Evolutionary conservation across 2,329 filamentous ascomycete species (phyloP), one percentile per base, ranked within the genome.

Genomic region (Coniella vitis): DNA sequence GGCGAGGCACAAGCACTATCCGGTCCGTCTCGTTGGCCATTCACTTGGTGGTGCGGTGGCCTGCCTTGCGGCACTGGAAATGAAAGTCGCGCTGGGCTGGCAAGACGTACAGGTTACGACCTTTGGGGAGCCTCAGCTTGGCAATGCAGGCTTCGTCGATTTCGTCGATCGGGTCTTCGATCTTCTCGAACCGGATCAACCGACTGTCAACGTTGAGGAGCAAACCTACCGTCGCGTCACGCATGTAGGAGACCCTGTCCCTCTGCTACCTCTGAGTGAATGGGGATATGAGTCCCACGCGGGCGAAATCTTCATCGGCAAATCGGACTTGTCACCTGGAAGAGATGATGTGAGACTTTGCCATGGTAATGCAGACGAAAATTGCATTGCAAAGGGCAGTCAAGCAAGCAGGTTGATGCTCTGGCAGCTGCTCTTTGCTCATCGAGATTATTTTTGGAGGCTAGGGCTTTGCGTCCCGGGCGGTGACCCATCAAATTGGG

Each of bases 381-480:
- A 67, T 1, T 97, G 91, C 63, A 89, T 87, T 58, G 77, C 82
- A 2, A 80, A 82, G 1, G 8, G 12, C 16, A 29, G 31, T 4
- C 60, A 57, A 45, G 55, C 59, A 62, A 76, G 56, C 60, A 65
- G 78, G 65, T 64, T 90, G 58, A 87, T 85, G 64, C 76, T 94
- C n/a, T 95, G 91, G 89, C 82, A 95, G 67, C 70, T 96, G 7
- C 84, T 97, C 61, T 95, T 94, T 65, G 87, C 90, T 1, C 93
- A 98, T 68, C 74, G 93, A 35, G 93, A 98, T 69, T 98, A 98
- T 66, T 97, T 98, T 67, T 95, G 89, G 87, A 77, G 93, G 49
- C 66, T 98, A 46, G 93, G 93, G 0, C 70, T 97, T 29, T 98
- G 93, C 68, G 73, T 96, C 2, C 90, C 91, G 0, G 86, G 86